phyloP scores from a whole-genome alignment of 345 rosid species.

The Hibiscus tridactylites region DNA sequence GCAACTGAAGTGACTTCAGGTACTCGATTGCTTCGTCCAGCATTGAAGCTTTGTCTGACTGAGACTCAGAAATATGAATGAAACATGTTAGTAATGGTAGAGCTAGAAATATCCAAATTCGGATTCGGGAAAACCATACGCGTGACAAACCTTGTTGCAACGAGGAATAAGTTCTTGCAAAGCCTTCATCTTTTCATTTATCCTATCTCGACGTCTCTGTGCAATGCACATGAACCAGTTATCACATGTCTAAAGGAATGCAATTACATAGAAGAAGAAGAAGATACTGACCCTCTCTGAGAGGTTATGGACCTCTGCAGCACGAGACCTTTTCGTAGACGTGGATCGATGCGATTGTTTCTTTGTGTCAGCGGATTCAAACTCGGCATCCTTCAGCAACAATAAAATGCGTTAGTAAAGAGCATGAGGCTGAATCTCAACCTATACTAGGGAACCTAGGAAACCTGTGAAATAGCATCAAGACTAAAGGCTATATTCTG shows the following conservation, averaged over 20 bases:
- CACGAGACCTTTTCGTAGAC: conserved; percentile 76
- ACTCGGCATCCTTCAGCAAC: conserved; percentile 49
- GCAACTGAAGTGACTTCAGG: conserved; percentile 51
- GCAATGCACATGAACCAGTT: conserved; percentile 21
- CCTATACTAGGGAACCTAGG: too few relatives aligned
- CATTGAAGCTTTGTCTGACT: conserved; percentile 63
- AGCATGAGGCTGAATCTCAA: background rate
- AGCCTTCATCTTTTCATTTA: conserved; percentile 61
- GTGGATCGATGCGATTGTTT: conserved; percentile 52
- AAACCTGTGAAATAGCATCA: background rate
- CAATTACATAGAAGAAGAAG: background rate
- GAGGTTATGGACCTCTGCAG: conserved; percentile 94
- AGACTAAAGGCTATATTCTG: background rate
- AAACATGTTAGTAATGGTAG: background rate
- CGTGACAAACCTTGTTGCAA: conserved; percentile 34
- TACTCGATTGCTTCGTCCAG: conserved; percentile 57
- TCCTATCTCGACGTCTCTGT: conserved; percentile 62
- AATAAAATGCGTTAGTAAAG: background rate
- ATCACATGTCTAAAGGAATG: background rate
- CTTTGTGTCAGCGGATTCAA: conserved; percentile 45
- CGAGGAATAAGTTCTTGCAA: conserved; percentile 57
- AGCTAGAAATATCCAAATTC: background rate
- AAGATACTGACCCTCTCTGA: conserved; percentile 73
- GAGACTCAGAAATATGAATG: conserved; percentile 5
- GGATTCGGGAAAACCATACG: background rate